These are phyloP conservation scores for Solanum etuberosum DNA, from an alignment of 257 asterid genomes.

Conservation along the genomic window DNA sequence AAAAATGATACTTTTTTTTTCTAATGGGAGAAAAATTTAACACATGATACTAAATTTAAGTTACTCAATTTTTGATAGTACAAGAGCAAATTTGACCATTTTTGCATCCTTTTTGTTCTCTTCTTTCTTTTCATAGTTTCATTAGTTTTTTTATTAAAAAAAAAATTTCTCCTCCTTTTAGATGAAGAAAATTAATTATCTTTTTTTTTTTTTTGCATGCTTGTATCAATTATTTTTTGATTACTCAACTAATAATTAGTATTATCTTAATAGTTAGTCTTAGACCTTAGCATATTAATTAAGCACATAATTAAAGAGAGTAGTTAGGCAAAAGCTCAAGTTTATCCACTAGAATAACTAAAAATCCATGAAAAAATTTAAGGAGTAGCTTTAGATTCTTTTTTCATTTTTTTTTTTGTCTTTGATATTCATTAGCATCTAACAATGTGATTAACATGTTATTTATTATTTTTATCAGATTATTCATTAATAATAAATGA, in stretches of 20 bases:
- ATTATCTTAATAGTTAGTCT: not conserved
- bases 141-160: not conserved
- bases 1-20: too few species aligned
- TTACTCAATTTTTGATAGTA: too few species aligned
- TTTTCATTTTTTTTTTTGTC: not conserved
- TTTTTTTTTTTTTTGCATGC: not conserved
- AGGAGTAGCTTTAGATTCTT: not conserved
- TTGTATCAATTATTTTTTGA: not conserved
- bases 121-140: not conserved
- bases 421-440: not conserved
- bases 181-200: not conserved
- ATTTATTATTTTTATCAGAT: not conserved
- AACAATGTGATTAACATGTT: not conserved
- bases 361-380: not conserved
- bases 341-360: not conserved
- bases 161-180: not conserved
- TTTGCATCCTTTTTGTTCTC: too few species aligned
- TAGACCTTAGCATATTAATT: not conserved
- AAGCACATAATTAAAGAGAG: not conserved
- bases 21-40: too few species aligned
- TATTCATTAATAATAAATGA: not conserved
- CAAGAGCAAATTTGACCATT: too few species aligned
- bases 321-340: not conserved
- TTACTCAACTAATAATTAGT: too few species aligned
- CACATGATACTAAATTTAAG: too few species aligned